Base-by-base conservation (phyloP, 441 rosid species). In the Pelargonium citronellum region DNA sequence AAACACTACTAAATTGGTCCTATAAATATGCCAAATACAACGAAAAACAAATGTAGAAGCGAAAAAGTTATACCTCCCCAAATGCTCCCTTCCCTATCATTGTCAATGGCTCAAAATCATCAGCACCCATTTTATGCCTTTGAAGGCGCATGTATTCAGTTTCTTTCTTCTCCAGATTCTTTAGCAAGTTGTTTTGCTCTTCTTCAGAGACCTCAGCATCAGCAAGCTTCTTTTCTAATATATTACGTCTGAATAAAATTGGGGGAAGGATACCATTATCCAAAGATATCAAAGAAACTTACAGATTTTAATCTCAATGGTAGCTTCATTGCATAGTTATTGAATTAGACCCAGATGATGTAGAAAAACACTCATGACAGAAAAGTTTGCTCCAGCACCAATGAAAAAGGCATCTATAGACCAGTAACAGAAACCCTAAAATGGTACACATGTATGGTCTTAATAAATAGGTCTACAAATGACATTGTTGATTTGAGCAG, bases 91-190 rank as follows among this genome's bases (percentile, higher is more conserved):
- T 27, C n/a, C 16, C 47, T 3, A 53, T 83, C 71, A 83, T 80
- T 61, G 79, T 83, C 72, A 83, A 66, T n/a, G 74, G 71, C 69
- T 78, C 84, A 27, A 83, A 51, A 51, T 51, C 57, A 70, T 83
- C 86, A 77, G 79, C 86, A n/a, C 82, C 82, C 75, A 80, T 80
- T 58, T 83, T 83, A 57, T 74, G 82, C 73, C 84, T 76, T 64
- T 83, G 86, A 67, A 74, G 49, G 67, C 86, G 81, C 81, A 75
- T 83, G 67, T 78, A 83, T 64, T 83, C 86, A 7, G 77, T 79
- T 69, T 83, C 86, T 44, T 77, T 83, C 53, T 80, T 70, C 81
- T 83, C 86, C 68, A 80, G 74, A 20, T 74, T 69, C 58, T 83
- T 76, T 55, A 80, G 39, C 70, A 78, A 72, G 67, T 79, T 63